phyloP scores from a whole-genome alignment of 2,329 filamentous ascomycete genomes.

The Immersiporthe knoxdaviesiana region DNA sequence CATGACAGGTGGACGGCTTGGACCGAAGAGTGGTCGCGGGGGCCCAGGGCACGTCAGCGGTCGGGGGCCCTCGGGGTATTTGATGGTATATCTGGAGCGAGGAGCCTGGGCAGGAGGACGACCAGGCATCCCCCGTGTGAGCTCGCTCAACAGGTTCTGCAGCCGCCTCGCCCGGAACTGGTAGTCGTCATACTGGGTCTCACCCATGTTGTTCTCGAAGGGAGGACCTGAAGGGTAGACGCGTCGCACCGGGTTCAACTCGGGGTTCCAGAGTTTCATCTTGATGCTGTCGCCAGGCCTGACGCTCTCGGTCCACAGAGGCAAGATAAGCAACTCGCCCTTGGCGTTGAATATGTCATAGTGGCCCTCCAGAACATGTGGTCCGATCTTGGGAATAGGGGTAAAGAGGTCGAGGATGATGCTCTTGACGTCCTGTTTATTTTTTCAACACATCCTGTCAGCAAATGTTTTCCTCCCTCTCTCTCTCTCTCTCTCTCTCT shows the following conservation, averaged over 20 bases:
- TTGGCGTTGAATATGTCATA: constrained; percentile 12
- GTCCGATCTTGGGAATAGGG: neutral
- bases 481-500: too few relatives aligned
- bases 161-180: neutral
- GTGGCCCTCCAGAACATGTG: constrained; percentile 18
- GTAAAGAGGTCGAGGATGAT: constrained; percentile 5
- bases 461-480: too few relatives aligned
- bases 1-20: neutral
- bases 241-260: neutral
- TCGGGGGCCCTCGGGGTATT: neutral
- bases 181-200: too few relatives aligned
- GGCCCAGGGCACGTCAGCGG: neutral
- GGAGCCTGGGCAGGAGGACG: too few relatives aligned
- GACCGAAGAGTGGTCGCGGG: neutral
- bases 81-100: neutral
- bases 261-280: constrained; percentile 16
- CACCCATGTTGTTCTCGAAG: too few relatives aligned
- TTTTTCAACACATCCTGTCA: neutral
- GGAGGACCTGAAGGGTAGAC: neutral
- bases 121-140: neutral
- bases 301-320: constrained; percentile 19
- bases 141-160: neutral
- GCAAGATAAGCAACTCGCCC: constrained; percentile 13
- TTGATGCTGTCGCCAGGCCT: constrained; percentile 19
- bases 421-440: neutral